Conservation (phyloP, 75 land plant genomes). For the Chamaecyparis obtusa region DNA sequence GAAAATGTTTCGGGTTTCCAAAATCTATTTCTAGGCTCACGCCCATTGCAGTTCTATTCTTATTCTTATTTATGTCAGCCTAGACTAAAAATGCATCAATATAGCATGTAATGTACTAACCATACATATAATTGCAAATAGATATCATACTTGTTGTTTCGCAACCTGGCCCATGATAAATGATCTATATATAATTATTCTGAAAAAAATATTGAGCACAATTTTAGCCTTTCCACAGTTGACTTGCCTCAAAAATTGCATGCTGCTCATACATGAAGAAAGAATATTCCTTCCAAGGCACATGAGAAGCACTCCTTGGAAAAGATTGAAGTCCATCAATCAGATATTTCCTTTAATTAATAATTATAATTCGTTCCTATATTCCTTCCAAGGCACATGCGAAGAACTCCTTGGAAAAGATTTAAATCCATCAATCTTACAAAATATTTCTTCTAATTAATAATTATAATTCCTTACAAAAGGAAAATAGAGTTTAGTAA, state of each 20-base stretch:
- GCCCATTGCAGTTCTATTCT: not conserved
- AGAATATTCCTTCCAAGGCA: too few species aligned
- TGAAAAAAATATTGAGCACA: too few species aligned
- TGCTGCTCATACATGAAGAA: too few species aligned
- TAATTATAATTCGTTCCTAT: not conserved
- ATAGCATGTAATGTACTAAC: not conserved
- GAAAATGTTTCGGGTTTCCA: not conserved
- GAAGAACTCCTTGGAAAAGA: too few species aligned
- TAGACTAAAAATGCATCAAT: not conserved
- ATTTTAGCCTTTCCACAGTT: too few species aligned
- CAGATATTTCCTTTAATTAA: not conserved
- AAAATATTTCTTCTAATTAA: not conserved
- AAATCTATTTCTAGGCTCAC: not conserved
- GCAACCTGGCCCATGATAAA: too few species aligned
- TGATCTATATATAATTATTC: too few species aligned
- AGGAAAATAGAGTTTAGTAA: not conserved
- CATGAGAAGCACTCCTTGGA: too few species aligned
- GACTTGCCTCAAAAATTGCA: too few species aligned
- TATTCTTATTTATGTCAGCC: not conserved
- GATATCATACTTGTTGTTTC: not conserved
- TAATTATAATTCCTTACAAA: not conserved
- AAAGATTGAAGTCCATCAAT: not conserved
- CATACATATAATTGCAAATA: too few species aligned
- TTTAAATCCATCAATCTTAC: not conserved
- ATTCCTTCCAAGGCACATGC: too few species aligned